A percentile compares a stretch with the other conserved stretches of the same genome.
phyloP scores from a whole-genome alignment of 1,284 basidiomycete genomes.

The Macrocybe sp. region DNA sequence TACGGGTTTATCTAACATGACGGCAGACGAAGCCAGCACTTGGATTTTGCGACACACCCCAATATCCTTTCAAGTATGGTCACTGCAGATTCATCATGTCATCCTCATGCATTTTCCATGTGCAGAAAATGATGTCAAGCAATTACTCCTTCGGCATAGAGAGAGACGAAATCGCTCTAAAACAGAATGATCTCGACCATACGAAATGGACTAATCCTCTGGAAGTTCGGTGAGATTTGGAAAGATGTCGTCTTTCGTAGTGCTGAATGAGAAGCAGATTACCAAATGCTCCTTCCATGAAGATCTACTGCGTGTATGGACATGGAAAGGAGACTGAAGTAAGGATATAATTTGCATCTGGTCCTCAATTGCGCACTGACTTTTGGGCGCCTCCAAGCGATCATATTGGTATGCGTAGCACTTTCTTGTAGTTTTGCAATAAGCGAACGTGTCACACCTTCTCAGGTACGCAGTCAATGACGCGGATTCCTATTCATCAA shows the following conservation, averaged over 20 bases:
- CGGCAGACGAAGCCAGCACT: conserved; percentile 66
- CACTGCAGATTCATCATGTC: too few species aligned
- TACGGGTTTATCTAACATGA: conserved; percentile 59
- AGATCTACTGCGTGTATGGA: conserved; percentile 92
- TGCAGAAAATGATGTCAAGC: conserved; percentile 78
- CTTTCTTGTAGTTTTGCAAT: background rate
- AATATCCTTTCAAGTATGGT: conserved; percentile 68
- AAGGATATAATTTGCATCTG: conserved; percentile 12
- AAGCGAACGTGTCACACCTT: background rate
- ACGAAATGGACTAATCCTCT: conserved; percentile 95
- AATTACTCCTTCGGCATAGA: conserved; percentile 98
- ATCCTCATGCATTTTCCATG: too few species aligned
- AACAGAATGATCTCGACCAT: conserved; percentile 66
- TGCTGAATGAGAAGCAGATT: conserved; percentile 38
- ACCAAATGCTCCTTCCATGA: conserved; percentile 91
- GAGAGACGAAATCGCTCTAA: conserved; percentile 61
- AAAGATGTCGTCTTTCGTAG: background rate
- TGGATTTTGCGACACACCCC: conserved; percentile 90
- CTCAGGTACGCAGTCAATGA: conserved; percentile 50
- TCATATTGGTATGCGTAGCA: conserved; percentile 61
- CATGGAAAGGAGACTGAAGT: conserved; percentile 97
- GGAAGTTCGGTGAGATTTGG: conserved; percentile 62
- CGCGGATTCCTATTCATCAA: conserved; percentile 4
- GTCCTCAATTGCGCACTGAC: background rate
- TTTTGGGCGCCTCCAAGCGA: conserved; percentile 36